Base-by-base conservation (phyloP, 2,329 filamentous ascomycete species). In the Fusarium pseudoanthophilum region DNA sequence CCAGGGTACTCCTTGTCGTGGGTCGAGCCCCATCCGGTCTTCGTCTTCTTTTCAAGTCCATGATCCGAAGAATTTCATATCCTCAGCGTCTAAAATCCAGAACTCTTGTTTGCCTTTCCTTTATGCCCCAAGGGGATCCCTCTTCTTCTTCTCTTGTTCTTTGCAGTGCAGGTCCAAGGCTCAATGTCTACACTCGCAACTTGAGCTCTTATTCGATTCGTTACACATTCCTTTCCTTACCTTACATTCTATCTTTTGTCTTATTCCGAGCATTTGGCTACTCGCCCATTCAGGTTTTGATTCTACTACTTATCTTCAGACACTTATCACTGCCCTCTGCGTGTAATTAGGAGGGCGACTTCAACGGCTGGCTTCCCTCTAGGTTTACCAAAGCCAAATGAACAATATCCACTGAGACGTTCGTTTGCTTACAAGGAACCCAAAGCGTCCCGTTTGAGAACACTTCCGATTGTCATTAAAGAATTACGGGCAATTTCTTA, bases 111-210 rank as follows among this genome's bases (percentile, higher is more conserved):
- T 68, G 46, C 37, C 45, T 61, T 68, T 46, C 61, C 64, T 57
- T 53, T 55, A 37, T 32, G 49, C 57, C 59, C 60, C 42, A 28
- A 59, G 60, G 65, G 61, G 48, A 57, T 71, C 26, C 56, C 26
- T 26, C 26, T 55, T 46, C 42, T 40, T 46, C 34, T 49, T 49
- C 60, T 56, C 60, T 65, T 42, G 46, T 53, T 66, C 46, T 74
- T 53, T 70, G 61, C 59, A 60, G 73, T 69, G 73, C 64, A 64
- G 67, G 56, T 60, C 59, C 24, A 56, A 62, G 75, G 65, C 75
- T 77, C 71, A 67, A 72, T 67, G 67, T 65, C 74, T 75, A 73
- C 56, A 48, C 65, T 75, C 63, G 32, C 62, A 62, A 43, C 55
- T 45, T 63, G 52, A 57, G 18, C 52, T 60, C 45, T 72, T 43